Evolutionary conservation across 148 eudicot species (phyloP).

Genomic region (Cornus florida): DNA sequence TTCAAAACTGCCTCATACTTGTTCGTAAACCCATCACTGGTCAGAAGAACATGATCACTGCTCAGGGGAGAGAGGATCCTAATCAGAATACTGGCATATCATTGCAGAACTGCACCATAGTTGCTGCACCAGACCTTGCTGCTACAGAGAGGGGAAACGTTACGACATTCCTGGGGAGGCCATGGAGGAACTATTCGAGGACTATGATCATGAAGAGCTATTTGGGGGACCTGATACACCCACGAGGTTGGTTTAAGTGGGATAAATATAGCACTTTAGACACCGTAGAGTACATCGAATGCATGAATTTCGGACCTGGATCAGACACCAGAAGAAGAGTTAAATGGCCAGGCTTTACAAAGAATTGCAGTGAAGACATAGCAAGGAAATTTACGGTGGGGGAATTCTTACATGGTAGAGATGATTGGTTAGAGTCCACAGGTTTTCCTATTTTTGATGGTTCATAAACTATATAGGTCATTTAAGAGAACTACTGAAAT

Average conservation of each 20-base stretch:
- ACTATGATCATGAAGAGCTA: slow-evolving; percentile 56
- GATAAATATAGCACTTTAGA: slow-evolving; percentile 44
- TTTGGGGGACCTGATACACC: slow-evolving; percentile 57
- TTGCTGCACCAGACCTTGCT: slow-evolving; percentile 40
- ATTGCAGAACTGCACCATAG: slow-evolving; percentile 51
- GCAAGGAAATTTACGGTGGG: slow-evolving; percentile 41
- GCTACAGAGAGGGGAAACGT: slow-evolving; percentile 23
- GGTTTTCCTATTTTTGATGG: slow-evolving; percentile 43
- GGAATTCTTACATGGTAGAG: slow-evolving; percentile 48
- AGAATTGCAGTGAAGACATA: slow-evolving; percentile 40
- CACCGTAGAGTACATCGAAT: slow-evolving; percentile 68
- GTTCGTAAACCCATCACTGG: slow-evolving; percentile 51
- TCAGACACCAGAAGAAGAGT: slow-evolving; percentile 49
- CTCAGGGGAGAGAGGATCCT: slow-evolving; percentile 65
- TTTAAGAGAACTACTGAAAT: too few relatives aligned
- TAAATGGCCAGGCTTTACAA: slow-evolving; percentile 61
- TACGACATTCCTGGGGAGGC: slow-evolving; percentile 56
- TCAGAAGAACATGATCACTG: slow-evolving; percentile 28
- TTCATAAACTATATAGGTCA: slow-evolving; percentile 8
- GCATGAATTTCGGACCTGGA: slow-evolving; percentile 66
- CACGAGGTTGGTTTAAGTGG: slow-evolving; percentile 69
- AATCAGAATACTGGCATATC: slow-evolving; percentile 64
- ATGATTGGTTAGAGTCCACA: slow-evolving; percentile 48
- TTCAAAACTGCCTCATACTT: slow-evolving; percentile 51
- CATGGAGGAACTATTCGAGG: slow-evolving; percentile 74